phyloP scores from a whole-genome alignment of 2,329 filamentous ascomycete species.

The Hysterium pulicare region DNA sequence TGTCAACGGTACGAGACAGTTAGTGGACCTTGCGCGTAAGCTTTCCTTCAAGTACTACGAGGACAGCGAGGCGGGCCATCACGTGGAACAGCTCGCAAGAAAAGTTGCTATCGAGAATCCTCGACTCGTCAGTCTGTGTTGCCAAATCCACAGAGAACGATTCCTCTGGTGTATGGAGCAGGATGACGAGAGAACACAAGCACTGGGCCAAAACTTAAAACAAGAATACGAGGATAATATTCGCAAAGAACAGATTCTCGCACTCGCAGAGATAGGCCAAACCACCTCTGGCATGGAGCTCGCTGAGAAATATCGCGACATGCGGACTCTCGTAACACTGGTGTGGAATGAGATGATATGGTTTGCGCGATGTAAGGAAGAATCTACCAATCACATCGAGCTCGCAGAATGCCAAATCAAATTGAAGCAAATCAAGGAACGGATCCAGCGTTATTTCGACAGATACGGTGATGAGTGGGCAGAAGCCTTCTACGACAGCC shows the following conservation, averaged over 20 bases:
- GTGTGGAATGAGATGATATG: constrained; percentile 45
- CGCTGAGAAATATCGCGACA: constrained; percentile 61
- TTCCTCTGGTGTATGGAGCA: constrained; percentile 57
- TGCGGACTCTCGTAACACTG: constrained; percentile 58
- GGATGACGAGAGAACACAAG: constrained; percentile 45
- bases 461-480: constrained; percentile 65
- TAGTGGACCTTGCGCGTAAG: constrained; percentile 42
- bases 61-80: constrained; percentile 16
- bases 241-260: constrained; percentile 41
- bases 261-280: constrained; percentile 49
- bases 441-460: constrained; percentile 55
- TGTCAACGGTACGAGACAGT: constrained; percentile 36
- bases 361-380: constrained; percentile 30
- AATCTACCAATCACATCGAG: constrained; percentile 32
- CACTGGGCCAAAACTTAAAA: constrained; percentile 49
- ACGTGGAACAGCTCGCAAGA: constrained; percentile 38
- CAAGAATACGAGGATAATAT: constrained; percentile 38
- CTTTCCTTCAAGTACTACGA: constrained; percentile 40
- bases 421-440: constrained; percentile 43
- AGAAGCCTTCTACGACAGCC: constrained; percentile 74
- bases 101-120: constrained; percentile 44
- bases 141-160: constrained; percentile 58
- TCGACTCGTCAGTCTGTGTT: constrained; percentile 55
- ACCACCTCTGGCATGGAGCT: constrained; percentile 57
- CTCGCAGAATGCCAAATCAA: constrained; percentile 33